These are phyloP conservation scores for Akanthomyces muscarius DNA, from an alignment of 2,329 filamentous ascomycete genomes.

Conservation along the genomic window DNA sequence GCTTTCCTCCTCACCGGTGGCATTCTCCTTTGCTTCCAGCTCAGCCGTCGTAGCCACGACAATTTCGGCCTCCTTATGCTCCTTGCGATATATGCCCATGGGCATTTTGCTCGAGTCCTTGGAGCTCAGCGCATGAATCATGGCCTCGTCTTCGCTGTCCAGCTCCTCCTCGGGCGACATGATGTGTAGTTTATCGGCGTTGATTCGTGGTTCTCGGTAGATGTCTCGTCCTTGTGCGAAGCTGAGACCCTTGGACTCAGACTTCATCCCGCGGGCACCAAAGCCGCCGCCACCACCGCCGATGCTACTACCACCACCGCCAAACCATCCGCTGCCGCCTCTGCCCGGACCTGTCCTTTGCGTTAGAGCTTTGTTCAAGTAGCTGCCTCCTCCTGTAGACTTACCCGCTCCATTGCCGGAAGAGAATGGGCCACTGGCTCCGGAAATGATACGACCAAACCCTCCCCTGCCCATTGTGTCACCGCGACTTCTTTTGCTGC, in stretches of 20 bases:
- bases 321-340: slow-evolving; percentile 22
- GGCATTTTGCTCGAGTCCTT: slow-evolving; percentile 40
- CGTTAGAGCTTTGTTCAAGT: slow-evolving; percentile 1
- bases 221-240: slow-evolving; percentile 34
- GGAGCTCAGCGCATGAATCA: slow-evolving; percentile 33
- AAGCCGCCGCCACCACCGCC: slow-evolving; percentile 27
- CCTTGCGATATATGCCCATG: slow-evolving; percentile 52
- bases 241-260: slow-evolving; percentile 33
- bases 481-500: slow-evolving; percentile 41
- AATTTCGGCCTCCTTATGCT: slow-evolving; percentile 51
- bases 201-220: slow-evolving; percentile 46
- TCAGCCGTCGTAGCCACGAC: slow-evolving; percentile 55
- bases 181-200: slow-evolving; percentile 51
- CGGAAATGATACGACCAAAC: slow-evolving; percentile 31
- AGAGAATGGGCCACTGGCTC: slow-evolving; percentile 39
- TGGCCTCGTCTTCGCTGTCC: slow-evolving; percentile 42
- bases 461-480: slow-evolving; percentile 42
- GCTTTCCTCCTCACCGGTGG: slow-evolving; percentile 41
- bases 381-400: background rate
- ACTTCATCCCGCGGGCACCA: slow-evolving; percentile 28
- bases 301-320: slow-evolving; percentile 26
- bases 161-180: slow-evolving; percentile 42
- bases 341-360: background rate
- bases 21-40: slow-evolving; percentile 50
- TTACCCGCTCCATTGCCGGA: slow-evolving; percentile 22